Conservation (phyloP, 2,329 filamentous ascomycete species). For the Tolypocladium pustulatum region DNA sequence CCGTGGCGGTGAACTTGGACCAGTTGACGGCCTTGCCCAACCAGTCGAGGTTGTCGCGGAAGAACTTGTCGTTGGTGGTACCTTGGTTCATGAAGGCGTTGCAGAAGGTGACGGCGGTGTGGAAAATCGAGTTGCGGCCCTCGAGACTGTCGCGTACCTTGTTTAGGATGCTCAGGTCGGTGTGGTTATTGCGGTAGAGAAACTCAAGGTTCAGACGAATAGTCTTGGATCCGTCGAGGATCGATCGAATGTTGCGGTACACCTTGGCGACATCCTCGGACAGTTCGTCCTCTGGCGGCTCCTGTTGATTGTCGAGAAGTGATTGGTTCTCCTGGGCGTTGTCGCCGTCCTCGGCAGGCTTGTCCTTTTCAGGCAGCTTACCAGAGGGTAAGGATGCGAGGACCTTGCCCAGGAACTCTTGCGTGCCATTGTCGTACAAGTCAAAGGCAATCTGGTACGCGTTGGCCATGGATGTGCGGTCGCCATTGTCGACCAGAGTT, state of each 20-base stretch:
- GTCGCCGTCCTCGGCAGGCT: conserved; percentile 32
- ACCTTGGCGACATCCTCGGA: conserved; percentile 43
- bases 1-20: conserved; percentile 98
- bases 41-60: conserved; percentile 96
- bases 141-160: conserved; percentile 94
- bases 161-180: conserved; percentile 85
- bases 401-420: conserved; percentile 89
- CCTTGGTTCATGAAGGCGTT: conserved; percentile 99
- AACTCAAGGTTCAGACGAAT: conserved; percentile 96
- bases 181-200: conserved; percentile 88
- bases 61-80: conserved; percentile 96
- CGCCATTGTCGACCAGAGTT: conserved; percentile 69
- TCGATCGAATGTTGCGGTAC: conserved; percentile 53
- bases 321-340: conserved; percentile 35
- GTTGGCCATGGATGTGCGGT: conserved; percentile 67
- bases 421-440: conserved; percentile 95
- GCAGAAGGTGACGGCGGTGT: conserved; percentile 92
- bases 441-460: conserved; percentile 98
- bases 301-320: conserved; percentile 37
- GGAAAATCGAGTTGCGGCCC: conserved; percentile 95
- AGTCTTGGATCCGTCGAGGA: conserved; percentile 81
- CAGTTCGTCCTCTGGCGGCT: conserved; percentile 43
- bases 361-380: conserved; percentile 29
- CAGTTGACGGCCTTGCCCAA: conserved; percentile 97
- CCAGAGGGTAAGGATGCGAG: conserved; percentile 63